phyloP scores from a whole-genome alignment of 1,284 basidiomycete genomes.

The Cutaneotrichosporon sp. region DNA sequence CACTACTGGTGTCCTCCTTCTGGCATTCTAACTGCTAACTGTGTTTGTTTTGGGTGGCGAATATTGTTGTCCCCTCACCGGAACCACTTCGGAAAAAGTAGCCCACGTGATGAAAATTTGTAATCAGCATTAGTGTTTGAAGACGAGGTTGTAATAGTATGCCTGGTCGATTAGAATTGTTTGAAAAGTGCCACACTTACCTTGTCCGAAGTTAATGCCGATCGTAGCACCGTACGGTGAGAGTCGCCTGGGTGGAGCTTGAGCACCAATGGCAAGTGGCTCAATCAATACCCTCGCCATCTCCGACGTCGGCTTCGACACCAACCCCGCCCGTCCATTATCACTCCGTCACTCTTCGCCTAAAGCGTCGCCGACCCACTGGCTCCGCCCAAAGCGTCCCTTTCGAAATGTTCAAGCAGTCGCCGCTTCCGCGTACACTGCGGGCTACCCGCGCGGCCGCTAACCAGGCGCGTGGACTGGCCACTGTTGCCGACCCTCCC shows the following conservation, averaged over 20 bases:
- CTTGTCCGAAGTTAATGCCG: no score
- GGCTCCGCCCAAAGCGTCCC: background rate
- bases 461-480: slow-evolving; percentile 49
- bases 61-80: no score
- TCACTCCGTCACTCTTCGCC: background rate
- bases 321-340: background rate
- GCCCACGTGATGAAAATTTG: no score
- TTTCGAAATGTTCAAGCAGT: slow-evolving; percentile 7
- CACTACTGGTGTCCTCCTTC: no score
- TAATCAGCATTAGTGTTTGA: no score
- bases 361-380: slow-evolving; percentile 2
- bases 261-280: background rate
- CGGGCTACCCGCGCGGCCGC: slow-evolving; percentile 2
- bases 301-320: slow-evolving; percentile 2
- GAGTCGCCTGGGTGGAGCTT: background rate
- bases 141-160: no score
- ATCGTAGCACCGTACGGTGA: background rate
- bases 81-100: no score
- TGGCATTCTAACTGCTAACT: no score
- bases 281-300: slow-evolving; percentile 1
- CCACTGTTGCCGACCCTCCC: slow-evolving; percentile 69
- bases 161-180: no score
- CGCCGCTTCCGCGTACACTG: slow-evolving; percentile 6
- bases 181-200: no score
- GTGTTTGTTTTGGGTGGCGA: slow-evolving; percentile 3